Conservation (phyloP, 2,329 filamentous ascomycete species). For the Colletotrichum magnum region DNA sequence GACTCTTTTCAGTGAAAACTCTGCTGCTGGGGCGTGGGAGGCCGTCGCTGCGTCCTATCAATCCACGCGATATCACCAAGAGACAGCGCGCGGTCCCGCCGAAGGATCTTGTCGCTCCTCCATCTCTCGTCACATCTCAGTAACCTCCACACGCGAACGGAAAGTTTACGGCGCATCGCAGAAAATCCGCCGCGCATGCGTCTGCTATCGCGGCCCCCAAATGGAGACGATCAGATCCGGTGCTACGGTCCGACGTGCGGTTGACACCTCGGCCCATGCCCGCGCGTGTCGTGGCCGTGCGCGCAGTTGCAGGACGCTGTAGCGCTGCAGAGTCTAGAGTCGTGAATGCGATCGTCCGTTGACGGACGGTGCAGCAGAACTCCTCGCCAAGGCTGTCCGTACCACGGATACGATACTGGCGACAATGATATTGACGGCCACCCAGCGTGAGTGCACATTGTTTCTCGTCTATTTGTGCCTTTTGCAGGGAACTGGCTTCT, state of each 20-base stretch:
- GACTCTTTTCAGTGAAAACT: conserved; percentile 34
- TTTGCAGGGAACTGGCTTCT: conserved; percentile 34
- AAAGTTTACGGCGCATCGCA: conserved; percentile 38
- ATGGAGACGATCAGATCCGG: conserved; percentile 34
- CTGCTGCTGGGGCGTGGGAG: conserved; percentile 32
- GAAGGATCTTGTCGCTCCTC: conserved; percentile 16
- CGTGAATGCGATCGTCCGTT: conserved; percentile 2
- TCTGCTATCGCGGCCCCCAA: conserved; percentile 31
- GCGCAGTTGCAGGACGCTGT: conserved; percentile 21
- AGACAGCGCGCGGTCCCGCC: conserved; percentile 27
- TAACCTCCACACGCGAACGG: conserved; percentile 33
- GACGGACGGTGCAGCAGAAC: not conserved
- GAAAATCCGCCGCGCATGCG: conserved; percentile 30
- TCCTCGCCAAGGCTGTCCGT: no score
- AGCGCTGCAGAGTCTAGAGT: conserved; percentile 31
- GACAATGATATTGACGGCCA: not conserved
- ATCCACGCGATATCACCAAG: conserved; percentile 18
- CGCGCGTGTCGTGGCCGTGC: conserved; percentile 13
- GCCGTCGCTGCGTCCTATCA: conserved; percentile 32
- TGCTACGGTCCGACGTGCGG: conserved; percentile 23
- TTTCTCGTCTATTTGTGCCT: conserved; percentile 16
- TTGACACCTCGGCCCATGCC: conserved; percentile 22
- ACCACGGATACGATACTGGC: no score
- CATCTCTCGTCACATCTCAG: conserved; percentile 34
- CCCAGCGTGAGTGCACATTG: not conserved